These are phyloP conservation scores for Aspergillus conjunctus DNA, from an alignment of 495 filamentous ascomycete genomes.

Conservation along the genomic window DNA sequence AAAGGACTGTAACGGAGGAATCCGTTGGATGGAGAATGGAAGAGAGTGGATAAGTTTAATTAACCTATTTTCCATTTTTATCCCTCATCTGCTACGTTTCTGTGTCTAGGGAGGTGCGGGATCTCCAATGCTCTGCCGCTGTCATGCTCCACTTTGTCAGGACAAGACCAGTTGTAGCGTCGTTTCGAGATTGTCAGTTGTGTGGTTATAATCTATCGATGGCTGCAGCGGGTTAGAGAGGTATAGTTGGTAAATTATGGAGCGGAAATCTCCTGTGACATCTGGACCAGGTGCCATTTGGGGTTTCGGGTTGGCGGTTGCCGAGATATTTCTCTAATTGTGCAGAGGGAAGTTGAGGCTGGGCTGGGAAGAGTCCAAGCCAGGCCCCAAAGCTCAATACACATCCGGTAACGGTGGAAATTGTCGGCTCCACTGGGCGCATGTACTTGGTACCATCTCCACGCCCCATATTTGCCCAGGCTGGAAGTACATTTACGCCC, in stretches of 20 bases:
- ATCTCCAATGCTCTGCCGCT: constrained; percentile 24
- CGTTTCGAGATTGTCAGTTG: no score
- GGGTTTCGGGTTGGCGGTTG: neutral
- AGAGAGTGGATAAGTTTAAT: neutral
- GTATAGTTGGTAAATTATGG: neutral
- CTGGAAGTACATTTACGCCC: no score
- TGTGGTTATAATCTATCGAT: no score
- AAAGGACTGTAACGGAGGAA: neutral
- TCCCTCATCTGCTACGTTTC: neutral
- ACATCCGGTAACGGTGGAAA: no score
- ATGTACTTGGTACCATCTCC: no score
- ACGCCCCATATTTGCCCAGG: no score
- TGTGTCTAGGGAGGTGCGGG: constrained; percentile 10
- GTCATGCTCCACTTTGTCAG: constrained; percentile 7
- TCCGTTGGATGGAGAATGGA: constrained; percentile 8
- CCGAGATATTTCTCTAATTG: neutral
- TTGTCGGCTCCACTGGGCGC: no score
- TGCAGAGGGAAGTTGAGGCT: no score
- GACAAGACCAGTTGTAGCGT: neutral
- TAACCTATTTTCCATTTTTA: constrained; percentile 3
- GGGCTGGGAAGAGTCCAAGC: no score
- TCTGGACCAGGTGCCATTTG: neutral
- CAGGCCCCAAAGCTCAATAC: no score
- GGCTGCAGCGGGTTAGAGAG: neutral
- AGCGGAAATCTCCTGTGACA: neutral